Conservation (phyloP, 2,329 filamentous ascomycete species). For the Colletotrichum coccodes region DNA sequence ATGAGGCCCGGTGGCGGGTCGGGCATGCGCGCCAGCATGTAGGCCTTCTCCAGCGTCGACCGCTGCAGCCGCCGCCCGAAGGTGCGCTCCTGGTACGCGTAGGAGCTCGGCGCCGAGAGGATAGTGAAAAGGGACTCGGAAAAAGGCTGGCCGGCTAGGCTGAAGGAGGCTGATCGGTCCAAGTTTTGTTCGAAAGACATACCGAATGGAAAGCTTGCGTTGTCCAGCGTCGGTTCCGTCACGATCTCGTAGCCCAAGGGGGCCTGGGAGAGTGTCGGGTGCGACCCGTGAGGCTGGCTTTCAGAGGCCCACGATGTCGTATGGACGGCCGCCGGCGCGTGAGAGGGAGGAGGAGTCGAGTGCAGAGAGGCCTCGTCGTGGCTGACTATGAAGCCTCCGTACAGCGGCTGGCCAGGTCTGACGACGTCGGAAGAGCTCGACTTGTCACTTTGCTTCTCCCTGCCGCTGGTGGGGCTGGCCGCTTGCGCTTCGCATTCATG, state of each 20-base stretch:
- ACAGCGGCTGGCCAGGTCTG: conserved; percentile 26
- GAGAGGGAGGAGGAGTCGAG: not conserved
- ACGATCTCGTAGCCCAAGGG: conserved; percentile 55
- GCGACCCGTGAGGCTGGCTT: not conserved
- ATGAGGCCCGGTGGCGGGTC: conserved; percentile 59
- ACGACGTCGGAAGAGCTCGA: conserved; percentile 31
- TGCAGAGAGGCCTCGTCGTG: conserved; percentile 29
- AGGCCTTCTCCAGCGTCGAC: conserved; percentile 69
- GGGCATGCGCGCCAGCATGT: conserved; percentile 63
- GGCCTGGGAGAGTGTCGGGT: not conserved
- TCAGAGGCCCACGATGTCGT: conserved; percentile 1
- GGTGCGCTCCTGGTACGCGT: conserved; percentile 70
- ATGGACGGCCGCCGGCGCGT: conserved; percentile 16
- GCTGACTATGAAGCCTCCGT: conserved; percentile 40
- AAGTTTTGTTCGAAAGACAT: conserved; percentile 36
- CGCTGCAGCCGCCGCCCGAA: conserved; percentile 80
- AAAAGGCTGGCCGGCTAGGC: not conserved
- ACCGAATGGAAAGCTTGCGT: conserved; percentile 63
- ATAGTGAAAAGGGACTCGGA: conserved; percentile 43
- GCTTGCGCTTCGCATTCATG: conserved; percentile 10
- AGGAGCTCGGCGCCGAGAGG: conserved; percentile 60
- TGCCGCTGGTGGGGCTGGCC: not conserved
- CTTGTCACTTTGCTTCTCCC: conserved; percentile 9
- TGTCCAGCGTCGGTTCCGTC: conserved; percentile 60
- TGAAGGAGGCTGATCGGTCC: not conserved